phyloP scores from a whole-genome alignment of 176 grass and related monocot species.

The Otatea glauca region DNA sequence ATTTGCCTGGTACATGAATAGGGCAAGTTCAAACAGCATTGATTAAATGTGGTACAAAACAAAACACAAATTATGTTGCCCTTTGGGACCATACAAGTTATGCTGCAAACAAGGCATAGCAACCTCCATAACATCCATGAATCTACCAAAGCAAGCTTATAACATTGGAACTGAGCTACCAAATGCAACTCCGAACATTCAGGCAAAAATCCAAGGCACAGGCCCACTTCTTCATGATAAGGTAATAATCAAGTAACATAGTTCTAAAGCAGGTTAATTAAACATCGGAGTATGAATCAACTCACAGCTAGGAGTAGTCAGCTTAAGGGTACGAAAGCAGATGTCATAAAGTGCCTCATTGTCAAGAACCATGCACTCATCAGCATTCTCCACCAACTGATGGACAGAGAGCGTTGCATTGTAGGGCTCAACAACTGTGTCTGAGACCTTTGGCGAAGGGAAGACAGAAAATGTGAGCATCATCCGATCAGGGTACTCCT shows the following conservation, averaged over 20 bases:
- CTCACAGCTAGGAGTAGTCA: conserved; percentile 92
- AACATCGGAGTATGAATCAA: conserved; percentile 20
- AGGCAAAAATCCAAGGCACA: background rate
- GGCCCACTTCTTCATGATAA: background rate
- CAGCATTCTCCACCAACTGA: conserved; percentile 87
- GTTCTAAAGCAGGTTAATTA: background rate
- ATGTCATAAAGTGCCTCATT: conserved; percentile 90
- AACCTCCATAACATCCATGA: background rate
- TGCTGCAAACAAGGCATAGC: background rate
- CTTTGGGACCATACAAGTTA: background rate
- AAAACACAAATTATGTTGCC: too few species aligned
- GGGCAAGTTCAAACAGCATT: background rate
- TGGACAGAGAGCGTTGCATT: conserved; percentile 88
- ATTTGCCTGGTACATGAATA: background rate
- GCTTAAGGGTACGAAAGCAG: conserved; percentile 85
- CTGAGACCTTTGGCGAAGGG: conserved; percentile 86
- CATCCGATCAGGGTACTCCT: conserved; percentile 90
- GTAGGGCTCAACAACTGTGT: conserved; percentile 87
- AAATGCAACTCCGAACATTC: background rate
- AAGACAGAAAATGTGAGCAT: conserved; percentile 95
- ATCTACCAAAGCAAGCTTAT: background rate
- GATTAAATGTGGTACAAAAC: background rate
- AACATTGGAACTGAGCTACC: background rate
- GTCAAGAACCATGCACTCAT: conserved; percentile 91
- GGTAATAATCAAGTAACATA: background rate